A percentile compares a stretch with the other conserved stretches of the same genome.
phyloP scores from a whole-genome alignment of 257 asterid genomes.

The Datura wrightii region DNA sequence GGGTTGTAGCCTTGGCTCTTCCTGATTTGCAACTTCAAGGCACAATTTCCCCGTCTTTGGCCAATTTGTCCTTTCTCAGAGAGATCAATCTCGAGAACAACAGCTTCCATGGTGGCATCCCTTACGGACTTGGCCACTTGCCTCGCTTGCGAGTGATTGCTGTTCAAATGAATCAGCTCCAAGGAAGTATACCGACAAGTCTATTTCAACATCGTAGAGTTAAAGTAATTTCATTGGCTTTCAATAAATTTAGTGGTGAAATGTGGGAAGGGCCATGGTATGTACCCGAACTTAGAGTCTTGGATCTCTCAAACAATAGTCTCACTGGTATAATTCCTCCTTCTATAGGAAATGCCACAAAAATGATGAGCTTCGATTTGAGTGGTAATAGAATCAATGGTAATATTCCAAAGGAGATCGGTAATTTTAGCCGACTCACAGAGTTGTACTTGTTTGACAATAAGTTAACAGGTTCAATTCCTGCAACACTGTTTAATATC shows the following conservation, averaged over 20 bases:
- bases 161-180: background rate
- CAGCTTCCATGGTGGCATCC: conserved; percentile 30
- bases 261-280: background rate
- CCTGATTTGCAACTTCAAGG: background rate
- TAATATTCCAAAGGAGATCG: conserved; percentile 29
- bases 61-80: background rate
- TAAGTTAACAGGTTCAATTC: conserved; percentile 43
- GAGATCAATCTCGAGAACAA: conserved; percentile 22
- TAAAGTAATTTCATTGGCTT: background rate
- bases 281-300: background rate
- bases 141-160: background rate
- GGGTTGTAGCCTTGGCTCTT: background rate
- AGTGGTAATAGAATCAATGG: background rate
- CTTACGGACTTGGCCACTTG: background rate
- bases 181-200: background rate
- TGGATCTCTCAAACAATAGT: background rate
- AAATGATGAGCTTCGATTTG: background rate
- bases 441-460: background rate
- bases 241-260: background rate
- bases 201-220: too few relatives aligned
- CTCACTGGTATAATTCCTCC: background rate
- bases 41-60: background rate
- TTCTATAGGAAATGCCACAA: background rate
- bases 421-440: background rate
- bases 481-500: conserved; percentile 36